Evolutionary conservation across 164 flowering plant genomes (phyloP).

Genomic region (Vitis amurensis): DNA sequence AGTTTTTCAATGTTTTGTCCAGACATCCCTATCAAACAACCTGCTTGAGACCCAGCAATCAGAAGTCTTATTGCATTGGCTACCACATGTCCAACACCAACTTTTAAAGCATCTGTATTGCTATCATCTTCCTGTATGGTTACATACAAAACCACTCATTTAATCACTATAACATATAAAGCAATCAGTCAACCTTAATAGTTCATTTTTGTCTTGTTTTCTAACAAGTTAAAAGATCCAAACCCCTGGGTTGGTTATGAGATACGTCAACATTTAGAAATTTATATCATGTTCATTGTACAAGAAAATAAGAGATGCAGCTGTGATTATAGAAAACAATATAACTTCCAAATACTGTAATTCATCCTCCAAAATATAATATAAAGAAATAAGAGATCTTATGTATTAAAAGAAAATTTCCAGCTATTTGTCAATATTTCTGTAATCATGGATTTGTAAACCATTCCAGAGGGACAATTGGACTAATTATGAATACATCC

Average conservation of each 20-base stretch:
- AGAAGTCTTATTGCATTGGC: slow-evolving; percentile 77
- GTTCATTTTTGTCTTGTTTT: background rate
- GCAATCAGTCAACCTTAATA: no score
- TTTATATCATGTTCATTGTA: no score
- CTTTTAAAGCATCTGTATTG: slow-evolving; percentile 39
- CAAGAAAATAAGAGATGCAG: background rate
- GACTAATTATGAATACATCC: no score
- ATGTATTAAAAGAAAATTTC: no score
- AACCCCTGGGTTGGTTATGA: no score
- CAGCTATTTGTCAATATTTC: no score
- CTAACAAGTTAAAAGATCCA: background rate
- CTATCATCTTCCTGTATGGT: slow-evolving; percentile 49
- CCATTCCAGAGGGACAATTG: no score
- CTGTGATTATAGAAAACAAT: background rate
- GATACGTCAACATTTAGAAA: no score
- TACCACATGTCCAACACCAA: slow-evolving; percentile 55
- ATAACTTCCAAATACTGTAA: background rate
- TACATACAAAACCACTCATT: background rate
- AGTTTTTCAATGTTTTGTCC: slow-evolving; percentile 83
- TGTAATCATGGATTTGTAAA: no score
- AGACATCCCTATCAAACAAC: slow-evolving; percentile 77
- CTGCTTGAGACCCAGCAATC: slow-evolving; percentile 97
- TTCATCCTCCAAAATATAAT: no score
- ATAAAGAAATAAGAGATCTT: no score
- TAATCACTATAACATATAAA: background rate